Evolutionary conservation across 1,284 basidiomycete species (phyloP), one percentile per base, ranked within the genome.

Genomic region (Bondarzewia mesenterica): DNA sequence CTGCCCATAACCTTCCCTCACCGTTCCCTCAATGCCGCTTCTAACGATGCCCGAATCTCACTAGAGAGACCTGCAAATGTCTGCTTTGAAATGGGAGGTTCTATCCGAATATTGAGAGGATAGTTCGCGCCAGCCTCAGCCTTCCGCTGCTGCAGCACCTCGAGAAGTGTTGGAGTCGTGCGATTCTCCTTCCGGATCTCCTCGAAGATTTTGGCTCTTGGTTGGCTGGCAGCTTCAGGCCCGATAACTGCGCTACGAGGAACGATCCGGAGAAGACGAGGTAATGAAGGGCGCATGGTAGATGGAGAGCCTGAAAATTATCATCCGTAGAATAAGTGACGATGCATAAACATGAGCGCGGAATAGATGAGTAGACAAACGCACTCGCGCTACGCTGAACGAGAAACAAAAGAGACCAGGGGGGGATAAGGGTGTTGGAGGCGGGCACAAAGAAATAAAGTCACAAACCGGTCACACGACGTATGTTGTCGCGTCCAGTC

Each of bases 81-180:
- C 37, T 60, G 62, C 54, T 58, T 68, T 22, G 63, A 59, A 29
- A 71, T 46, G 27, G 63, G 47, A 1, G 70, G 66, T 52, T 76
- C 73, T 40, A 75, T 69, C 32, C 74, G 68, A 44, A 75, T 62
- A 45, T 75, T 75, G 16, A 57, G 50, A 1, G 74, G 73, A 56
- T 64, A 75, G 23, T 56, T 55, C 2, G 54, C 54, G 4, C 71
- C 72, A 1, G 63, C 62, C 25, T 64, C 64, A 32, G 59, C 58
- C 55, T 68, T 64, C 18, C 64, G 68, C 51, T 66, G 61, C 52
- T 64, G 58, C 40, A 76, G 66, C n/a, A 67, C 53, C 48, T 69
- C 65, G 44, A 74, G 60, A 49, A 72, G 53, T 53, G 66, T 23
- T 43, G 66, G 52, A 52, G 51, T 58, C 54, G 62, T 50, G 50